Evolutionary conservation across 768 basidiomycete genomes (phyloP).

Genomic region (Boletus rubroflammeus): DNA sequence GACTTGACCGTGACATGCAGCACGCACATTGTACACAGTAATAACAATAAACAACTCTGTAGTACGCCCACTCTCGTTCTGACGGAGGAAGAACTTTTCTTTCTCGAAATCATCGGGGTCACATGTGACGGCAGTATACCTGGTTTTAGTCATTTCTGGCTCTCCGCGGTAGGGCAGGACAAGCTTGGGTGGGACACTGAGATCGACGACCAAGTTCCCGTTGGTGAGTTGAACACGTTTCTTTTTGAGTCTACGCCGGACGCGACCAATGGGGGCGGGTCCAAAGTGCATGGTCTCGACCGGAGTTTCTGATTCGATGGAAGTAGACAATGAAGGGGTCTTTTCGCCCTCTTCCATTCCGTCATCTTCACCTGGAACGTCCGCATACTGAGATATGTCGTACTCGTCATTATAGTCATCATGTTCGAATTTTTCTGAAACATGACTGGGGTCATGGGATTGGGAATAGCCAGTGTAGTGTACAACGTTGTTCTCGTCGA

Average conservation of each 20-base stretch:
- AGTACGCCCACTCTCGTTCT: constrained; percentile 71
- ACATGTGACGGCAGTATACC: constrained; percentile 89
- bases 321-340: constrained; percentile 23
- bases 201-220: constrained; percentile 84
- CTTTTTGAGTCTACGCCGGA: constrained; percentile 71
- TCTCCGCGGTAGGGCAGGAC: constrained; percentile 69
- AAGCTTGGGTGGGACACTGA: constrained; percentile 81
- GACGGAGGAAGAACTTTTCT: constrained; percentile 80
- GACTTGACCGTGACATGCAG: neutral
- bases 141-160: constrained; percentile 67
- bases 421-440: constrained; percentile 24
- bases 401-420: constrained; percentile 22
- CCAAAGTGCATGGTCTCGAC: constrained; percentile 80
- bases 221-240: constrained; percentile 81
- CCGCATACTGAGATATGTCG: constrained; percentile 33
- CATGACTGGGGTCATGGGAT: constrained; percentile 8
- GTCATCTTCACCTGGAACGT: constrained; percentile 18
- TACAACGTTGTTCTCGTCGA: constrained; percentile 52
- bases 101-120: constrained; percentile 90
- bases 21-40: constrained; percentile 91
- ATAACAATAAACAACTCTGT: constrained; percentile 94
- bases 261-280: constrained; percentile 78
- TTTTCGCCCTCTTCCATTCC: constrained; percentile 23
- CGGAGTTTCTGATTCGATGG: constrained; percentile 48
- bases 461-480: constrained; percentile 49